These are phyloP conservation scores for Parasarocladium wereldwijsianum DNA, from an alignment of 2,329 filamentous ascomycete species.

Conservation along the genomic window DNA sequence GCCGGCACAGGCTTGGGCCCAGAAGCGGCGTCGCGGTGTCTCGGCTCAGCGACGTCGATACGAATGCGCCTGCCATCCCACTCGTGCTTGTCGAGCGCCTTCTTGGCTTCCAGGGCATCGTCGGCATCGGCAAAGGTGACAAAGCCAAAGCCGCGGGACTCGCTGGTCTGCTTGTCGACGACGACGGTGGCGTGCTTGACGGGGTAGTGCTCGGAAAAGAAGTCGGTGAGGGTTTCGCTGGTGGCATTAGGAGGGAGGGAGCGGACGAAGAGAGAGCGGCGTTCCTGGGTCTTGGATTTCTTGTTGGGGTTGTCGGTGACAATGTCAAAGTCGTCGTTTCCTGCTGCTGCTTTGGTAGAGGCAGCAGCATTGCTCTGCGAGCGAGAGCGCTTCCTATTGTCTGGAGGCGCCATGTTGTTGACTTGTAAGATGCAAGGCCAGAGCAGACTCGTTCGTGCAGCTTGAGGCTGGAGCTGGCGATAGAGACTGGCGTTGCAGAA, in stretches of 20 bases:
- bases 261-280: slow-evolving; percentile 76
- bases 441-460: too few species aligned
- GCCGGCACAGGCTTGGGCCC: slow-evolving; percentile 21
- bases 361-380: slow-evolving; percentile 17
- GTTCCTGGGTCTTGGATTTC: slow-evolving; percentile 43
- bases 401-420: too few species aligned
- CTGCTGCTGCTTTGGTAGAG: slow-evolving; percentile 14
- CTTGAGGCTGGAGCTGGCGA: too few species aligned
- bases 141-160: slow-evolving; percentile 87
- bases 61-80: slow-evolving; percentile 71
- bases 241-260: slow-evolving; percentile 68
- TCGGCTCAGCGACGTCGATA: slow-evolving; percentile 75
- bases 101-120: slow-evolving; percentile 68
- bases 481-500: slow-evolving; percentile 1
- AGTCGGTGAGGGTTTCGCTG: slow-evolving; percentile 66
- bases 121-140: slow-evolving; percentile 92
- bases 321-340: slow-evolving; percentile 18
- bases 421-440: too few species aligned
- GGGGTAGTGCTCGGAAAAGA: slow-evolving; percentile 89
- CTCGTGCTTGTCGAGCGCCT: slow-evolving; percentile 63
- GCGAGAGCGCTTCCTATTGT: slow-evolving; percentile 20
- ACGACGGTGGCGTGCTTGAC: slow-evolving; percentile 95
- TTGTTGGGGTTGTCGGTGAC: slow-evolving; percentile 26
- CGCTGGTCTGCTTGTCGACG: slow-evolving; percentile 68
- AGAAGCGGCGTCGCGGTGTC: slow-evolving; percentile 50